These are phyloP conservation scores for Canariomyces notabilis DNA, from an alignment of 2,329 filamentous ascomycete species.

Conservation along the genomic window DNA sequence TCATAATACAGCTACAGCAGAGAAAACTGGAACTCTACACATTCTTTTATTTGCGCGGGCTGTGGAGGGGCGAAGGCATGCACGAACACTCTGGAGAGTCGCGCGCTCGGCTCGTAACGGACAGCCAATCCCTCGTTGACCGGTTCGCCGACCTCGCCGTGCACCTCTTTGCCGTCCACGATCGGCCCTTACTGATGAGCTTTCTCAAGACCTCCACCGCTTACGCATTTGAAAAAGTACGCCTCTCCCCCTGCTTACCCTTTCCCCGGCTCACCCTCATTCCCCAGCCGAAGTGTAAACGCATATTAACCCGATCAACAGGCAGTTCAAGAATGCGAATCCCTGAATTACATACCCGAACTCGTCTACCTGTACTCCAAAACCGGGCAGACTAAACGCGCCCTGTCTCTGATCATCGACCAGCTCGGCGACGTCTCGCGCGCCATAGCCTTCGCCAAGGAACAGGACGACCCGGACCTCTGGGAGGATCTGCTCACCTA, in stretches of 20 bases:
- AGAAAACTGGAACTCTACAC: slow-evolving; percentile 69
- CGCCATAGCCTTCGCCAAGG: slow-evolving; percentile 90
- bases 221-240: slow-evolving; percentile 76
- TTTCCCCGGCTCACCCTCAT: not conserved
- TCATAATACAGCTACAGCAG: slow-evolving; percentile 70
- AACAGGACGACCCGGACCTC: slow-evolving; percentile 83
- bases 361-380: slow-evolving; percentile 95
- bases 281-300: too few species aligned
- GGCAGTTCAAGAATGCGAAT: slow-evolving; percentile 74
- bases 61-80: slow-evolving; percentile 75
- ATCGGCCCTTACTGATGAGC: slow-evolving; percentile 74
- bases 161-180: slow-evolving; percentile 78
- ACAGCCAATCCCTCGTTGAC: slow-evolving; percentile 68
- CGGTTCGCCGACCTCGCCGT: slow-evolving; percentile 83
- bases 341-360: slow-evolving; percentile 76
- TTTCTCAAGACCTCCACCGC: slow-evolving; percentile 80
- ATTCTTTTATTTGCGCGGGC: slow-evolving; percentile 82
- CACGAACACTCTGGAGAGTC: slow-evolving; percentile 49
- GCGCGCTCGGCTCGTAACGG: slow-evolving; percentile 52
- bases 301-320: slow-evolving; percentile 27
- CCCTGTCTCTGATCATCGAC: slow-evolving; percentile 88
- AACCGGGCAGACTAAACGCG: slow-evolving; percentile 87
- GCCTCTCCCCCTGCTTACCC: slow-evolving; percentile 3
- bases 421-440: slow-evolving; percentile 86
- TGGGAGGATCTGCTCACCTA: slow-evolving; percentile 95